Base-by-base conservation (phyloP, 257 asterid genomes). In the Oldenlandia corymbosa region DNA sequence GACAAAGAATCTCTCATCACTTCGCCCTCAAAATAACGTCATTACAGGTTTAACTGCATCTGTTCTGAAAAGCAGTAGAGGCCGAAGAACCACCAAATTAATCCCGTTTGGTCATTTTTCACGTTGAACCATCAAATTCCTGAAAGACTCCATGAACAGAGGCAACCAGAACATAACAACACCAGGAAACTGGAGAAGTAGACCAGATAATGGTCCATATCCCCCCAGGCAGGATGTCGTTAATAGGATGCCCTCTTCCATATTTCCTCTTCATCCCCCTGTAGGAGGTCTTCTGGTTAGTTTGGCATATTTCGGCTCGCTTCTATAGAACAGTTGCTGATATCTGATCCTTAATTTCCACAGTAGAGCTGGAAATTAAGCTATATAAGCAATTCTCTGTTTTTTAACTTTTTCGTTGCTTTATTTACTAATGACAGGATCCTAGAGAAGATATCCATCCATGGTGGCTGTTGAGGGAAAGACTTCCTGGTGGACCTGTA, bases 401-500 rank as follows among this genome's bases (percentile, higher is more conserved):
- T n/a, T 32, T 56, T 47, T 66, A 69, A 60, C 59, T 61, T 43
- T 54, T 47, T n/a, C n/a, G n/a, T n/a, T n/a, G n/a, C n/a, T n/a
- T n/a, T n/a, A n/a, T n/a, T n/a, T n/a, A n/a, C n/a, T n/a, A n/a
- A n/a, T n/a, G n/a, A 4, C 66, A 84, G 96, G 71, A 70, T 78
- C 70, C 64, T 13, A 69, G 83, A 70, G 75, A 56, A 49, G 55
- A 62, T 63, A 72, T 67, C 50, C 76, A 76, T 68, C 88, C 85
- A 16, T 65, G 78, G 85, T 48, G 70, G 65, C 48, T 69, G 18
- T 51, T 28, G 18, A 80, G 76, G 59, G 94, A 80, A 36, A 73
- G 83, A 37, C 20, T 58, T 52, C 51, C 34, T 1, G 62, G 62
- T 69, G 74, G 52, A n/a, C 68, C 78, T 73, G 31, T 51, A 36